Base-by-base conservation (phyloP, 768 basidiomycete genomes). In the Agrocybe pediades region DNA sequence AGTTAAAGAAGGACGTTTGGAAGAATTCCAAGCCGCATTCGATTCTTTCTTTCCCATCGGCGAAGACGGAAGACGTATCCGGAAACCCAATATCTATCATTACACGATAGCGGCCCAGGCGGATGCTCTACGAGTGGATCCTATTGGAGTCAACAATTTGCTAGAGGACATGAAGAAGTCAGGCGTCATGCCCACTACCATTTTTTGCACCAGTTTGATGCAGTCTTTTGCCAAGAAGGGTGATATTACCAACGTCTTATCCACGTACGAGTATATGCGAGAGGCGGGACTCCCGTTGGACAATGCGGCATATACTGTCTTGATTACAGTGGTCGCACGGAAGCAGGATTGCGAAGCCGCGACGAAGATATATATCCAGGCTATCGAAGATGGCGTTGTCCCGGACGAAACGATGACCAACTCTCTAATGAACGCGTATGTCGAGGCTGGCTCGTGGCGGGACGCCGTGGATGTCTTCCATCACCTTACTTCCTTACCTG, bases 381-480 rank as follows among this genome's bases (percentile, higher is more conserved):
- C 89, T 0, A 44, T 91, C 41, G 63, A 68, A 15, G 83, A 87
- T 33, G 85, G 85, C 15, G 63, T 92, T 50, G 66, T 70, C 15
- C 88, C 88, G 2, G 86, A 90, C 65, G 73, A 75, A 29, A 71
- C 66, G 33, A 86, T 92, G 86, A 73, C 86, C 58, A 79, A 82
- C 13, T 71, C 87, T 6, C 67, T 96, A 45, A 85, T 98, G 85
- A 84, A 90, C 61, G 92, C 88, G 0, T 84, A 95, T 63, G 87
- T 92, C 45, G 85, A 90, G 62, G 79, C 85, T 1, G 90, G 88
- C 1, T 84, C 86, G 9, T 97, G 92, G 92, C 68, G 73, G 41
- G 85, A 85, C 21, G 92, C 87, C 17, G 77, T 92, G 53, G 77
- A 81, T 20, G 72, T 84, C 11, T 96, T 88, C 63, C 82, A 87